Evolutionary conservation across 306 rosid genomes (phyloP).

Genomic region (Quercus glauca): DNA sequence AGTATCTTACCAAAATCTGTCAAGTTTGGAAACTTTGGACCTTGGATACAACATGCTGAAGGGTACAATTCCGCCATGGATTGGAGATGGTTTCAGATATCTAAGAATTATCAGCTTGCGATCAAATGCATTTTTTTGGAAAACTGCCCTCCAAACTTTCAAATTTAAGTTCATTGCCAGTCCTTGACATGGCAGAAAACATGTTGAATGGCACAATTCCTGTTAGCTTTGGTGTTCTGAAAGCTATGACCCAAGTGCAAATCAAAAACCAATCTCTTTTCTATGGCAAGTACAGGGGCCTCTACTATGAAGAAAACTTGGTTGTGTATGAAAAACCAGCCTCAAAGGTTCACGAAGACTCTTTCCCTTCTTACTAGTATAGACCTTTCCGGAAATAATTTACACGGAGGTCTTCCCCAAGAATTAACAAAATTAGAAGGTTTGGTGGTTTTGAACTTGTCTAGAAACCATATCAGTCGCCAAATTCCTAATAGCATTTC

Average conservation of each 20-base stretch:
- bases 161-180: constrained; percentile 37
- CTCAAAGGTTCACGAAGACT: constrained; percentile 17
- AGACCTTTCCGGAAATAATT: constrained; percentile 45
- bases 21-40: constrained; percentile 38
- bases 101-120: constrained; percentile 38
- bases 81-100: constrained; percentile 17
- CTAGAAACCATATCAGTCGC: constrained; percentile 42
- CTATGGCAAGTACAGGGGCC: background rate
- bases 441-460: constrained; percentile 33
- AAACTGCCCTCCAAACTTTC: constrained; percentile 23
- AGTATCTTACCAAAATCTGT: constrained; percentile 28
- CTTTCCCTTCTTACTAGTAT: constrained; percentile 42
- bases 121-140: constrained; percentile 40
- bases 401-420: constrained; percentile 34
- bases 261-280: background rate
- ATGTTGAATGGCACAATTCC: constrained; percentile 36
- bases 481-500: constrained; percentile 31
- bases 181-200: constrained; percentile 45
- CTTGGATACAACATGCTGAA: constrained; percentile 33
- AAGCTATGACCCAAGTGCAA: constrained; percentile 14
- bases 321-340: constrained; percentile 10
- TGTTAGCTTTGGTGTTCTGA: constrained; percentile 28
- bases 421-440: constrained; percentile 41
- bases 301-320: constrained; percentile 28
- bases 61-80: constrained; percentile 38